phyloP scores from a whole-genome alignment of 257 asterid genomes.

The Lithospermum erythrorhizon region DNA sequence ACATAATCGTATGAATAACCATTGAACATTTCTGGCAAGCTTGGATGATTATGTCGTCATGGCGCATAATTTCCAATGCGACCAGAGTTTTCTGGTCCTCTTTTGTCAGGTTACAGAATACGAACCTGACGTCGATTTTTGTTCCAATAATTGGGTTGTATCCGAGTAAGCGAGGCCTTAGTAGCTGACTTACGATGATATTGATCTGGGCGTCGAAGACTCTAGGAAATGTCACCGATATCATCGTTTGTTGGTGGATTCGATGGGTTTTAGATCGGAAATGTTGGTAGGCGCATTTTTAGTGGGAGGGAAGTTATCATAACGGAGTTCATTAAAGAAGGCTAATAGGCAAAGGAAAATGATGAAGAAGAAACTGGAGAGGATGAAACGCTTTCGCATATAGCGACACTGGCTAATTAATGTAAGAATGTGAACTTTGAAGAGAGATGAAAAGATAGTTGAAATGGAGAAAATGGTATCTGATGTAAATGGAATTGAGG shows the following conservation, averaged over 20 bases:
- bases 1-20: slow-evolving; percentile 51
- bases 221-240: slow-evolving; percentile 43
- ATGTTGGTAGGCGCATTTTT: not conserved
- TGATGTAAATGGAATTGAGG: not conserved
- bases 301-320: not conserved
- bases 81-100: slow-evolving; percentile 36
- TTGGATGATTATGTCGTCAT: slow-evolving; percentile 44
- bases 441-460: not conserved
- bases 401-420: not conserved
- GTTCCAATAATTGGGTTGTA: too few species aligned
- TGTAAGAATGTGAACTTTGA: not conserved
- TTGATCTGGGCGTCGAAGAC: slow-evolving; percentile 49
- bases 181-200: too few species aligned
- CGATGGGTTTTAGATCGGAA: not conserved
- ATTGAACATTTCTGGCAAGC: slow-evolving; percentile 42
- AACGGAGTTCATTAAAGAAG: not conserved
- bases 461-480: not conserved
- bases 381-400: not conserved
- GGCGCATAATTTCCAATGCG: slow-evolving; percentile 59
- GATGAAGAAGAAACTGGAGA: not conserved
- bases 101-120: slow-evolving; percentile 54
- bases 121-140: slow-evolving; percentile 37
- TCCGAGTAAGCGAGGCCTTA: too few species aligned
- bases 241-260: not conserved
- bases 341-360: not conserved